Evolutionary conservation across 495 filamentous ascomycete genomes (phyloP).

Genomic region (Bacidia gigantensis): DNA sequence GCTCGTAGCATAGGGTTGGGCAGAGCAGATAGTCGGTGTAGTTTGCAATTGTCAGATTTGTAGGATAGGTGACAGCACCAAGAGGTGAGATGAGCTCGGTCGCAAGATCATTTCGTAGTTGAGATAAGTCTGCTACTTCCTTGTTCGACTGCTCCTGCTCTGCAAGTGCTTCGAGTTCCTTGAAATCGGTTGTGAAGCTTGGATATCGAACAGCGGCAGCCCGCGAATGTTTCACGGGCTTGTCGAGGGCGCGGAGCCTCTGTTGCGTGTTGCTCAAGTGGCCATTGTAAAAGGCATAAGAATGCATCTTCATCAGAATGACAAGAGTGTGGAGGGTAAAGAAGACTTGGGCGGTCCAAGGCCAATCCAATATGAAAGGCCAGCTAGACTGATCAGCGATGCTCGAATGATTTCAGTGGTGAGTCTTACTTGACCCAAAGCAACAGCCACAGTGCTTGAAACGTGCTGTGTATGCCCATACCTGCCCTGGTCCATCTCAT

Average conservation of each 20-base stretch:
- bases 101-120: constrained; percentile 75
- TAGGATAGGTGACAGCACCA: constrained; percentile 78
- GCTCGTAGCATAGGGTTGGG: constrained; percentile 92
- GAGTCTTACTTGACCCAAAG: constrained; percentile 62
- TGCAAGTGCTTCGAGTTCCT: constrained; percentile 23
- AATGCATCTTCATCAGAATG: constrained; percentile 97
- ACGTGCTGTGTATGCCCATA: constrained; percentile 66
- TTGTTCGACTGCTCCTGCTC: constrained; percentile 25
- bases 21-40: constrained; percentile 82
- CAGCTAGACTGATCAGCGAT: constrained; percentile 35
- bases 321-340: constrained; percentile 81
- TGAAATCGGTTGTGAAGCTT: constrained; percentile 33
- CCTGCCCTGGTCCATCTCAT: constrained; percentile 66
- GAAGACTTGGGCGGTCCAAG: constrained; percentile 91
- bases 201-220: constrained; percentile 66
- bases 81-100: constrained; percentile 81
- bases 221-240: constrained; percentile 53
- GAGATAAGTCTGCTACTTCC: constrained; percentile 38
- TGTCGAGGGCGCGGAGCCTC: constrained; percentile 64
- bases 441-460: constrained; percentile 63
- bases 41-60: constrained; percentile 71
- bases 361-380: constrained; percentile 82
- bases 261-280: constrained; percentile 80
- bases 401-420: not conserved
- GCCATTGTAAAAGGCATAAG: constrained; percentile 94